phyloP scores from a whole-genome alignment of 2,329 filamentous ascomycete genomes.

The Arthrobotrys iridis region DNA sequence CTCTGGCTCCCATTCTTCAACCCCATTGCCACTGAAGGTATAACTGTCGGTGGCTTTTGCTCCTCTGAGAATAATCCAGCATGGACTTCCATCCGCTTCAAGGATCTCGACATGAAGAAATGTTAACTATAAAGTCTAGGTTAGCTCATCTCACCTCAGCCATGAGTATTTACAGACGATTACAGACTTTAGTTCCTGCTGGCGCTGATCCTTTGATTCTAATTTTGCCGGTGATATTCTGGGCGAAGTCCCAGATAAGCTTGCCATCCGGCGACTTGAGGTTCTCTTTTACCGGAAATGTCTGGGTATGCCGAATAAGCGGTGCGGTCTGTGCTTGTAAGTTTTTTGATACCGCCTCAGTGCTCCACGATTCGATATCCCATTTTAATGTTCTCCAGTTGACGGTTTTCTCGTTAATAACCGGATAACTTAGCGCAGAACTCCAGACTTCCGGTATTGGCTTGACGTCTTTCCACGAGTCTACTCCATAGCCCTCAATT shows the following conservation, averaged over 20 bases:
- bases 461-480: constrained; percentile 36
- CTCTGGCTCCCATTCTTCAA: constrained; percentile 62
- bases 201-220: constrained; percentile 42
- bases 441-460: constrained; percentile 1
- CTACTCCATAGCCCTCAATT: neutral
- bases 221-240: constrained; percentile 44
- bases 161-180: neutral
- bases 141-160: neutral
- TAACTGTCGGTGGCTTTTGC: constrained; percentile 41
- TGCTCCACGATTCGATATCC: constrained; percentile 15
- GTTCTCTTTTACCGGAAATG: constrained; percentile 10
- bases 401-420: neutral
- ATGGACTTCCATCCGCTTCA: constrained; percentile 29
- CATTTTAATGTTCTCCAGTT: constrained; percentile 10
- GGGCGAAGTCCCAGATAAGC: constrained; percentile 34
- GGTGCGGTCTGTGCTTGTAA: constrained; percentile 38
- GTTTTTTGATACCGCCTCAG: neutral
- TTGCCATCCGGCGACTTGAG: constrained; percentile 26
- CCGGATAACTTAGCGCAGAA: neutral
- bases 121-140: neutral
- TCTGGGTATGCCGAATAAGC: constrained; percentile 29
- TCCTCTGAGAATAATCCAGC: constrained; percentile 33
- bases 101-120: constrained; percentile 45
- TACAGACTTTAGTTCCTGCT: constrained; percentile 12
- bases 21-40: constrained; percentile 30